A percentile compares a stretch with the other conserved stretches of the same genome.
Conservation (phyloP, 441 rosid genomes). For the Codiaeum variegatum region DNA sequence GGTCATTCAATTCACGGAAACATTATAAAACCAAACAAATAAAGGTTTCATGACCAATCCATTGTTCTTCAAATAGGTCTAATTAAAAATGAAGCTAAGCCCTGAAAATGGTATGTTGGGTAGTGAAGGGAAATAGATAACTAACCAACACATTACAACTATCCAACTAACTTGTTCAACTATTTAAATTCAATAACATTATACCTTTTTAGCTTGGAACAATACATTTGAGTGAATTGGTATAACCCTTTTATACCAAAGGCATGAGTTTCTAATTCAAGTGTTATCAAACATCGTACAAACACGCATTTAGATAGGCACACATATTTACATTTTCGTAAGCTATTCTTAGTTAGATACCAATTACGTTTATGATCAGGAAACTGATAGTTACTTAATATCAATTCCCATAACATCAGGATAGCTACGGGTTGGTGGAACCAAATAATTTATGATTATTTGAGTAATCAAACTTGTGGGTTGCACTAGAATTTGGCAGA, state of each 20-base stretch:
- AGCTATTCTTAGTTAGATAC: neutral
- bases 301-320: too few species aligned
- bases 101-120: slow-evolving; percentile 13
- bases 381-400: slow-evolving; percentile 36
- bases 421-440: slow-evolving; percentile 39
- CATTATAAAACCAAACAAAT: too few species aligned
- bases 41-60: slow-evolving; percentile 30
- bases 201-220: neutral
- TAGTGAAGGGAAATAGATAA: slow-evolving; percentile 15
- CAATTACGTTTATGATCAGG: neutral
- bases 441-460: slow-evolving; percentile 34
- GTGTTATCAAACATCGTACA: neutral
- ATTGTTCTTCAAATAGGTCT: slow-evolving; percentile 39
- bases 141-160: neutral
- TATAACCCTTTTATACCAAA: neutral
- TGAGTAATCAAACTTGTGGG: neutral
- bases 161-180: neutral
- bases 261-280: neutral
- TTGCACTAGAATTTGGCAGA: neutral
- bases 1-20: slow-evolving; percentile 27
- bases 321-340: neutral
- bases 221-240: neutral
- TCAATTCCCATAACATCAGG: slow-evolving; percentile 53
- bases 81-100: slow-evolving; percentile 32
- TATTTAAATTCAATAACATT: neutral